Base-by-base conservation (phyloP, 176 grass and related monocot genomes). In the Musa acuminata region DNA sequence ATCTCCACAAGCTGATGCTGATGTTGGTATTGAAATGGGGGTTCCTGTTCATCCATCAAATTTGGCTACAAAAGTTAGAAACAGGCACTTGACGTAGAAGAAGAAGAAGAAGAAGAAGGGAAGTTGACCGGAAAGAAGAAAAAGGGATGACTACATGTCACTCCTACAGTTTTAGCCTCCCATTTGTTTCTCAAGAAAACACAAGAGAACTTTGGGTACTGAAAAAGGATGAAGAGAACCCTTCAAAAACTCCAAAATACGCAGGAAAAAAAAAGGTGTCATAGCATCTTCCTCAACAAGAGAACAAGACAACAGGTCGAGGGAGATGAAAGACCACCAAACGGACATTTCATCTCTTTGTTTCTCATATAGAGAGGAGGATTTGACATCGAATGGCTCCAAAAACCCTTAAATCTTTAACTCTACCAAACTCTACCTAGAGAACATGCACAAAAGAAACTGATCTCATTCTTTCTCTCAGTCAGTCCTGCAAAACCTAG, bases 1-100 rank as follows among this genome's bases (percentile, higher is more conserved):
- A 87, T 79, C 9, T 87, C 85, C 71, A 78, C 14, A 19, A 69
- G 69, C 11, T 91, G 84, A 19, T 84, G 82, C 3, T 84, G 87
- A 8, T 83, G 78, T 6, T 29, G 64, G 13, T 67, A 43, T 67
- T 78, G 72, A 24, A 83, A 76, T 22, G 72, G 82, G 16, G 78
- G 60, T 64, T 81, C 87, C 10, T 82, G 87, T 11, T 80, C 82
- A 52, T 87, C 90, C 71, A 87, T 23, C 17, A 87, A n/a, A 51
- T 67, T 86, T 75, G 79, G 62, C 84, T 86, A 69, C 64, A 55
- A 82, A 24, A 55, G 29, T 3, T 67, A 13, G 1, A 71, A 48
- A 9, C 9, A 10, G 35, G 4, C 35, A 43, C 35, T 43, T 6
- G 4, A 43, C 4, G 35, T 43, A 43, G 35, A 43, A 43, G 35